These are phyloP conservation scores for Phytophthora chlamydospora DNA, from an alignment of 352 stramenopile genomes.

Conservation along the genomic window DNA sequence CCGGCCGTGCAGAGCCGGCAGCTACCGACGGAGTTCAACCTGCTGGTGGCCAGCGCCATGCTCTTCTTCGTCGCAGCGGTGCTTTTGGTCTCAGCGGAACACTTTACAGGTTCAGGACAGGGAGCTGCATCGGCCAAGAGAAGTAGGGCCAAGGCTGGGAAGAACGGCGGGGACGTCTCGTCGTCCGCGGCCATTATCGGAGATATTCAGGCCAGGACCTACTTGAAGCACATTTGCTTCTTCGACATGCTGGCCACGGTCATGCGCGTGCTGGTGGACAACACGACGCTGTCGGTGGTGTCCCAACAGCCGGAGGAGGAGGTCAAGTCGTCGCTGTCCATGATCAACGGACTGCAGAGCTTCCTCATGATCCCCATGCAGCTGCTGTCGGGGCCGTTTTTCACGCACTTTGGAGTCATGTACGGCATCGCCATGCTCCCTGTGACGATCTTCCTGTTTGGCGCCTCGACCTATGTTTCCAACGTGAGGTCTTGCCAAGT, in stretches of 20 bases:
- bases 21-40: conserved; percentile 76
- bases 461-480: conserved; percentile 60
- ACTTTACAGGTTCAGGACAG: conserved; percentile 36
- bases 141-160: background rate
- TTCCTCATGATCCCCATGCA: conserved; percentile 90
- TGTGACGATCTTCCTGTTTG: conserved; percentile 76
- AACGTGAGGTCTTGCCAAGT: conserved; percentile 34
- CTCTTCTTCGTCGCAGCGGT: conserved; percentile 66
- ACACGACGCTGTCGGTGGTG: conserved; percentile 79
- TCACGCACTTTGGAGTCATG: conserved; percentile 88
- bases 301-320: conserved; percentile 68
- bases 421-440: conserved; percentile 81
- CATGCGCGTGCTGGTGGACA: conserved; percentile 83
- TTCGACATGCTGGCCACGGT: conserved; percentile 86
- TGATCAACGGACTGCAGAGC: conserved; percentile 86
- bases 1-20: conserved; percentile 53
- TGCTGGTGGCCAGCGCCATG: conserved; percentile 60
- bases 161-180: conserved; percentile 6
- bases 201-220: conserved; percentile 76
- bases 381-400: conserved; percentile 75
- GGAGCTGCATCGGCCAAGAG: background rate
- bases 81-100: conserved; percentile 56
- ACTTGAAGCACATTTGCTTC: conserved; percentile 89
- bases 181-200: conserved; percentile 49
- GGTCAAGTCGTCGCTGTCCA: conserved; percentile 75